Percentiles rank a stretch among this genome's conserved stretches.
Conservation (phyloP, 768 basidiomycete species). For the Xanthoconium purpureum region DNA sequence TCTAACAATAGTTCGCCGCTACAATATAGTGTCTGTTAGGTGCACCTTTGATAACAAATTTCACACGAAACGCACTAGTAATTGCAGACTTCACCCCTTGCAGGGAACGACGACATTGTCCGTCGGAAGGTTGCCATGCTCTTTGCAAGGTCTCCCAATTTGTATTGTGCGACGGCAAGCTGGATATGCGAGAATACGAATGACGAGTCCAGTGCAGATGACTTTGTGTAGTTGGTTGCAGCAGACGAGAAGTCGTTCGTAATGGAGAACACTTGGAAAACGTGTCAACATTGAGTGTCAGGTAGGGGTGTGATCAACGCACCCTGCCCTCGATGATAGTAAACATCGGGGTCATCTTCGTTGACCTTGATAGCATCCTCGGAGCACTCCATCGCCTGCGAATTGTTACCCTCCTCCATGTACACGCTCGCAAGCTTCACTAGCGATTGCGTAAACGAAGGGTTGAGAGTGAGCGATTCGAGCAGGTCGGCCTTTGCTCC, state of each 20-base stretch:
- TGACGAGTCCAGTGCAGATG: constrained; percentile 75
- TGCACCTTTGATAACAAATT: neutral
- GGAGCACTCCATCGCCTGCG: constrained; percentile 85
- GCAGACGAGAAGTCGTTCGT: constrained; percentile 86
- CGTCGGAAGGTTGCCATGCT: constrained; percentile 90
- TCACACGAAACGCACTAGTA: constrained; percentile 69
- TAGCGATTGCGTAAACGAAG: constrained; percentile 76
- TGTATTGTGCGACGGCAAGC: constrained; percentile 96
- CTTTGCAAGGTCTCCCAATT: constrained; percentile 69
- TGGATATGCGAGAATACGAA: constrained; percentile 99
- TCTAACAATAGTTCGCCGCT: constrained; percentile 95
- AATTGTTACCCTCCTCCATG: constrained; percentile 90
- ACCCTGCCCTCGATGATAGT: constrained; percentile 99
- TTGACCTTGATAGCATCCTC: constrained; percentile 84
- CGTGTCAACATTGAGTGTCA: neutral
- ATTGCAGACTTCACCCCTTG: constrained; percentile 85
- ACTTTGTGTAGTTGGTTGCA: constrained; percentile 87
- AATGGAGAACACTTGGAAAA: constrained; percentile 78
- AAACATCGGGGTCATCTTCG: constrained; percentile 87
- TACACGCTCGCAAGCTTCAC: constrained; percentile 97
- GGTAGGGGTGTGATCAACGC: neutral
- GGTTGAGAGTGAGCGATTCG: constrained; percentile 66
- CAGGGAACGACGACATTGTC: constrained; percentile 81
- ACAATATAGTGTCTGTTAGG: neutral
- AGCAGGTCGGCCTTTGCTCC: constrained; percentile 84